Conservation (phyloP, 2,329 filamentous ascomycete genomes). For the Alternaria sp. region DNA sequence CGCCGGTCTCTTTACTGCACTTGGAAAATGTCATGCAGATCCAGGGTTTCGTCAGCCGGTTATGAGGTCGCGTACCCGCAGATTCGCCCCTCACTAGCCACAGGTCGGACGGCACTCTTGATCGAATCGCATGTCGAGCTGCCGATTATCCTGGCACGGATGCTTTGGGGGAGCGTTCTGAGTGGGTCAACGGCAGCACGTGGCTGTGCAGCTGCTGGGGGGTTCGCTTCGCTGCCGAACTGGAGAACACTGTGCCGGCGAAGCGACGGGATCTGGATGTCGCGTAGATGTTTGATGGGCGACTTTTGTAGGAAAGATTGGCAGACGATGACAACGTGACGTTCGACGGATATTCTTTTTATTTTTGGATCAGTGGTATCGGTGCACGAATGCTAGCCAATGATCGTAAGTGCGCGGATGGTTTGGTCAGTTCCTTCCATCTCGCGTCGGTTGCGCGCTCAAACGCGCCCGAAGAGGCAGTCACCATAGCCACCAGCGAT, state of each 20-base stretch:
- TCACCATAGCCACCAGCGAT: neutral
- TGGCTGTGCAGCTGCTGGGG: slow-evolving; percentile 15
- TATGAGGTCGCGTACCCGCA: slow-evolving; percentile 14
- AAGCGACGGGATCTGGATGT: slow-evolving; percentile 20
- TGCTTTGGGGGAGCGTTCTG: neutral
- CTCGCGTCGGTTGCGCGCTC: neutral
- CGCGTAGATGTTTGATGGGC: slow-evolving; percentile 9
- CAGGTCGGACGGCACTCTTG: slow-evolving; percentile 28
- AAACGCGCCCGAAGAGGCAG: neutral
- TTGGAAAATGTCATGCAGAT: slow-evolving; percentile 29
- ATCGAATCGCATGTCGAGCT: slow-evolving; percentile 25
- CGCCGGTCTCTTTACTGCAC: slow-evolving; percentile 22
- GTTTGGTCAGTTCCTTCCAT: neutral
- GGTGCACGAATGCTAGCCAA: neutral
- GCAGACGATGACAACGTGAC: slow-evolving; percentile 6
- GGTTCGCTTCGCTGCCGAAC: slow-evolving; percentile 23
- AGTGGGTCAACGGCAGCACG: slow-evolving; percentile 15
- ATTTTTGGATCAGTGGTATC: slow-evolving; percentile 13
- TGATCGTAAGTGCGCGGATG: neutral
- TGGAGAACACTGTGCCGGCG: slow-evolving; percentile 11
- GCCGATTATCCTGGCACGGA: slow-evolving; percentile 7
- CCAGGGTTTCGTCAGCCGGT: slow-evolving; percentile 35
- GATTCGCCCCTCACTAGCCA: slow-evolving; percentile 42
- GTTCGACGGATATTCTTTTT: slow-evolving; percentile 4
- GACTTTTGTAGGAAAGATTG: slow-evolving; percentile 2